Conservation (phyloP, 2,329 filamentous ascomycete species). For the Penicillium verrucosum region DNA sequence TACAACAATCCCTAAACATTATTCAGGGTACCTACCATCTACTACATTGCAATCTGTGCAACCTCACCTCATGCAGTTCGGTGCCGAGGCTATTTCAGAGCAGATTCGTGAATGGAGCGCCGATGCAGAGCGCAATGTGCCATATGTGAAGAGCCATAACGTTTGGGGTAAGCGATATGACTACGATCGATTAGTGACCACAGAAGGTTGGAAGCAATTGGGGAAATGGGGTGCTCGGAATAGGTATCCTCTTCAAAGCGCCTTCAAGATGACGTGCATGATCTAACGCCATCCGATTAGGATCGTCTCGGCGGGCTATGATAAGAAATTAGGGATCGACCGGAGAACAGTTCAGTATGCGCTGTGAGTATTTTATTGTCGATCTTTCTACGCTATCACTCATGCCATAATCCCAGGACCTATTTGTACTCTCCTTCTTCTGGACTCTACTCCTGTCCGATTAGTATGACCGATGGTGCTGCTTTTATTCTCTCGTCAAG, state of each 20-base stretch:
- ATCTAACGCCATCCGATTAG: conserved; percentile 17
- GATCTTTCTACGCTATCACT: background rate
- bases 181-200: conserved; percentile 59
- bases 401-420: conserved; percentile 18
- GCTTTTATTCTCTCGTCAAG: conserved; percentile 32
- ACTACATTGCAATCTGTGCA: conserved; percentile 54
- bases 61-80: conserved; percentile 25
- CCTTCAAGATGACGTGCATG: conserved; percentile 14
- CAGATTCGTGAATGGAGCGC: conserved; percentile 38
- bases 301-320: background rate
- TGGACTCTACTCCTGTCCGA: conserved; percentile 62
- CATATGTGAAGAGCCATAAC: conserved; percentile 58
- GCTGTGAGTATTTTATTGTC: background rate
- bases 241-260: conserved; percentile 20
- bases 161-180: conserved; percentile 57
- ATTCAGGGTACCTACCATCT: conserved; percentile 44
- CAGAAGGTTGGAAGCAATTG: conserved; percentile 59
- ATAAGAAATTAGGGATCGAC: background rate
- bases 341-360: conserved; percentile 5
- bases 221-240: conserved; percentile 35
- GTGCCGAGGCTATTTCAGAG: conserved; percentile 32
- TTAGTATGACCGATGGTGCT: conserved; percentile 55
- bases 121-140: conserved; percentile 64
- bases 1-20: background rate
- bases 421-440: conserved; percentile 61